Evolutionary conservation across 2,329 filamentous ascomycete genomes (phyloP), one percentile per base, ranked within the genome.

Genomic region (Cladosporium austrohemisphaericum): DNA sequence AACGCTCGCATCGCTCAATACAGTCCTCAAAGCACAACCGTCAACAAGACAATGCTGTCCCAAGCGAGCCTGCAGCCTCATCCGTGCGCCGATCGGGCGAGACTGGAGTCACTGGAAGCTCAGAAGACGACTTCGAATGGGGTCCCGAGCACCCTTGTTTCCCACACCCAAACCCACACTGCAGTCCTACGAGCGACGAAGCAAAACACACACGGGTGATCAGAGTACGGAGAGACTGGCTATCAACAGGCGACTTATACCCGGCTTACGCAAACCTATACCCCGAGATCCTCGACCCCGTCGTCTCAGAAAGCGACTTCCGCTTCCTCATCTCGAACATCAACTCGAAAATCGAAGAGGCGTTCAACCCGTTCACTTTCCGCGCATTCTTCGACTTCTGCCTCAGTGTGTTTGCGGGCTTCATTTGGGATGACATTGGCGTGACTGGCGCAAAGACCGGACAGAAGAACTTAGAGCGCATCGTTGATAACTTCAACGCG

Each of bases 211-310:
- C 93, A 2, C 85, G 92, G 50, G 87, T 98, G 56, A 96, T 98
- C 61, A 85, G 93, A 13, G 85, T 98, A 55, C 84, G 85, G 51
- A 80, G 93, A 33, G 93, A 98, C 68, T 98, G 91, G 58, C 84
- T 97, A 70, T 69, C 91, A 23, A 80, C 84, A 53, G 93, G 92
- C 28, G 93, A 98, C 67, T 73, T 95, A 22, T 92, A 91, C 1
- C 93, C 93, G 0, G 89, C 91, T 0, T 97, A 94, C 65, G 93
- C 88, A 13, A 96, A 97, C 61, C 76, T 96, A 2, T 98, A 98
- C 62, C 93, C 93, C 0, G 93, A 98, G 65, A 95, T 98, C 51
- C 75, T 98, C 6, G 91, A 96, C 57, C 88, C 90, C 0, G 81
- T 91, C 25, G 72, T 98, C 35, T 78, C 81, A 1, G 93, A 98